A percentile compares a stretch with the other conserved stretches of the same genome.
Evolutionary conservation across 2,329 filamentous ascomycete genomes (phyloP).

Genomic region (Endothia cerciana): DNA sequence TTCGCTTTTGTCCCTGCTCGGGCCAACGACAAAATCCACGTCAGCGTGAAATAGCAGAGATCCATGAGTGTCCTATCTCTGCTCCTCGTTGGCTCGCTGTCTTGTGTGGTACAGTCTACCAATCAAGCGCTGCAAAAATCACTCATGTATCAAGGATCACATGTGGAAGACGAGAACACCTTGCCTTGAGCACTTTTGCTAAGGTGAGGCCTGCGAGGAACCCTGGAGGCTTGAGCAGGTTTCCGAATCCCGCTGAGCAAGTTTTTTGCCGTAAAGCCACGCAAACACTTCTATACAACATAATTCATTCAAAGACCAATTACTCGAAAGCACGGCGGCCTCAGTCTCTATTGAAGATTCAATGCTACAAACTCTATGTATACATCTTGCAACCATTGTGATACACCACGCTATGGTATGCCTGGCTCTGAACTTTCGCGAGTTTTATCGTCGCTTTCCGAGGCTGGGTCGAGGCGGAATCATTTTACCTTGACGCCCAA

Average conservation of each 20-base stretch:
- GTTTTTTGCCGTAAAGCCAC: not conserved
- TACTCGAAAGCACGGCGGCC: not conserved
- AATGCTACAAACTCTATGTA: not conserved
- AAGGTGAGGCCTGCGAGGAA: not conserved
- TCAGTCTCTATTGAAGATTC: not conserved
- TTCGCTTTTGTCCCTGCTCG: not conserved
- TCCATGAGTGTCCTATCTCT: not conserved
- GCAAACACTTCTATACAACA: not conserved
- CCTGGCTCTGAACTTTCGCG: too few relatives aligned
- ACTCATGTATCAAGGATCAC: not conserved
- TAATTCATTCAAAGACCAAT: not conserved
- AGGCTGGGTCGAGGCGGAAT: too few relatives aligned
- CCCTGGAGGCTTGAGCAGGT: slow-evolving; percentile 1
- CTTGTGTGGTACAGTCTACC: not conserved
- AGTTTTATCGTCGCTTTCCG: too few relatives aligned
- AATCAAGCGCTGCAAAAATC: not conserved
- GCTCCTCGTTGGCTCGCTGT: not conserved
- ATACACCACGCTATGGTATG: too few relatives aligned
- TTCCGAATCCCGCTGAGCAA: slow-evolving; percentile 4
- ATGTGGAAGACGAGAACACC: too few relatives aligned
- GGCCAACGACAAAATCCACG: not conserved
- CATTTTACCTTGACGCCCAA: too few relatives aligned
- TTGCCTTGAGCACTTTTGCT: not conserved
- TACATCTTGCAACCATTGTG: too few relatives aligned
- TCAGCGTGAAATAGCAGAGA: not conserved